Conservation (phyloP, 2,329 filamentous ascomycete genomes). For the Thyridium curvatum region DNA sequence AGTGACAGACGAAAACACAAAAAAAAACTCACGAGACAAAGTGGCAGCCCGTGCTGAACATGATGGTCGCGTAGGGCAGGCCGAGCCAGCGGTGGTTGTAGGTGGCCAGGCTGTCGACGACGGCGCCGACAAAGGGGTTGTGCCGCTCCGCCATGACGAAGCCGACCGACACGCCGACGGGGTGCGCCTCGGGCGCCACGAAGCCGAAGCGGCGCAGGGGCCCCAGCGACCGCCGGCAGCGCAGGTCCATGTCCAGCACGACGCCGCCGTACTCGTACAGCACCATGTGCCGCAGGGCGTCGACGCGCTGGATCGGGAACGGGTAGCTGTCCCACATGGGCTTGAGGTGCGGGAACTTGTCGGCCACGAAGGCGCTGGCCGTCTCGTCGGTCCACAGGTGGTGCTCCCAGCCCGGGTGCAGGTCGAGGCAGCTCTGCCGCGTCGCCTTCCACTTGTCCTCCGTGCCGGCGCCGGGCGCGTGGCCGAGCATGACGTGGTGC, state of each 20-base stretch:
- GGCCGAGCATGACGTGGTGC: slow-evolving; percentile 26
- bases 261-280: slow-evolving; percentile 15
- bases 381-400: slow-evolving; percentile 15
- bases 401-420: slow-evolving; percentile 25
- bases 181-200: slow-evolving; percentile 31
- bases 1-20: background rate
- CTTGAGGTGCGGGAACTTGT: slow-evolving; percentile 14
- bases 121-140: slow-evolving; percentile 23
- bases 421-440: slow-evolving; percentile 23
- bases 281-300: slow-evolving; percentile 22
- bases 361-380: slow-evolving; percentile 12
- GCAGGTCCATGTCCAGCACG: slow-evolving; percentile 26
- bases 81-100: slow-evolving; percentile 32
- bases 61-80: slow-evolving; percentile 31
- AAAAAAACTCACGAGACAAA: slow-evolving; percentile 26
- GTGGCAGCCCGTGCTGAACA: slow-evolving; percentile 36
- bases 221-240: slow-evolving; percentile 29
- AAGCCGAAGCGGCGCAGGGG: slow-evolving; percentile 32
- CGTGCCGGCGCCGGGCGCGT: slow-evolving; percentile 6
- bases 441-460: slow-evolving; percentile 20
- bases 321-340: slow-evolving; percentile 14
- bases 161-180: slow-evolving; percentile 31
- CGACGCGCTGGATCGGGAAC: slow-evolving; percentile 18
- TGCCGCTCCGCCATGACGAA: slow-evolving; percentile 31
- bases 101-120: slow-evolving; percentile 22